phyloP scores from a whole-genome alignment of 352 stramenopile genomes.

The Globisporangium radiosum region DNA sequence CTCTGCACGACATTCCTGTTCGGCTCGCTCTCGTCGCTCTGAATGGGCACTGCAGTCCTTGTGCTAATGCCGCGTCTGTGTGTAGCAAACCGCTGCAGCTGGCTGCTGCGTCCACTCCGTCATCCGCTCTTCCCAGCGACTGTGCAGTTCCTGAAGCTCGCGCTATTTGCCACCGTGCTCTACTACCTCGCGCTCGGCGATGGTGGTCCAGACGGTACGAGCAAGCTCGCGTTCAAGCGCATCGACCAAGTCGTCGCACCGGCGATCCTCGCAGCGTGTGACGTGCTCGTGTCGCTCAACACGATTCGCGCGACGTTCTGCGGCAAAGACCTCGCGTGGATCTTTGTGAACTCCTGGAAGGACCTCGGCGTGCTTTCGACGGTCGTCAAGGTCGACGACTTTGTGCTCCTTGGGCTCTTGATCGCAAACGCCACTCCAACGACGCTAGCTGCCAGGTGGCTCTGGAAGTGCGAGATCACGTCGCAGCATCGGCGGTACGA shows the following conservation, averaged over 20 bases:
- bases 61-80: background rate
- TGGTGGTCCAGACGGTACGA: background rate
- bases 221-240: background rate
- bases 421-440: background rate
- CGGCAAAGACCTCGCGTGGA: background rate
- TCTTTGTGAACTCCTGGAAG: conserved; percentile 1
- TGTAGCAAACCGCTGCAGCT: background rate
- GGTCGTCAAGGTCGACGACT: background rate
- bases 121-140: conserved; percentile 1
- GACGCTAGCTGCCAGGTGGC: background rate
- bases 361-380: background rate
- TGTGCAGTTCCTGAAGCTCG: background rate
- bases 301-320: background rate
- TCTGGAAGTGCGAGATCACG: background rate
- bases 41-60: background rate
- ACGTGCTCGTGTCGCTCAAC: background rate
- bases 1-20: background rate
- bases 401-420: background rate
- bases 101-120: background rate
- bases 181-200: background rate
- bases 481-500: background rate
- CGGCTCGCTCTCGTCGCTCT: background rate
- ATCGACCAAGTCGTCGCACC: background rate
- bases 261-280: background rate
- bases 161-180: background rate